Percentiles rank a stretch among this genome's conserved stretches.
Conservation (phyloP, 1,284 basidiomycete genomes). For the Irpex rosettiformis region DNA sequence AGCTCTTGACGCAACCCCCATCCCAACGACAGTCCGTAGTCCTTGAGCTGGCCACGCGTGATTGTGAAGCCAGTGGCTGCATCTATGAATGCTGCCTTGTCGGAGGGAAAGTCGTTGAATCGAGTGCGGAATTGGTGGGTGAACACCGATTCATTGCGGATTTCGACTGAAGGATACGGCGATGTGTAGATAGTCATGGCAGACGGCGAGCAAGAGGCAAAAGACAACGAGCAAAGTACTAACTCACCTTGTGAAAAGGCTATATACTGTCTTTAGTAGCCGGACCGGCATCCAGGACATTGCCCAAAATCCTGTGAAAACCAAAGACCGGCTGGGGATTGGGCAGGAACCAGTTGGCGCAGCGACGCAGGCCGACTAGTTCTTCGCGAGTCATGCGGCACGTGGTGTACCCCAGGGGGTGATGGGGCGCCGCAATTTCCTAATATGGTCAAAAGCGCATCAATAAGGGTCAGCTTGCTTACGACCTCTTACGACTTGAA, state of each 20-base stretch:
- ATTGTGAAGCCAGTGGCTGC: slow-evolving; percentile 54
- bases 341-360: background rate
- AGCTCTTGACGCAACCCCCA: slow-evolving; percentile 45
- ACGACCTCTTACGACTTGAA: no score
- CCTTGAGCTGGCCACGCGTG: slow-evolving; percentile 51
- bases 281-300: background rate
- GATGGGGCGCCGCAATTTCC: no score
- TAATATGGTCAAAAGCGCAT: no score
- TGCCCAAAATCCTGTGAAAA: background rate
- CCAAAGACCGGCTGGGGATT: background rate
- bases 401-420: no score
- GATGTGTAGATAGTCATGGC: slow-evolving; percentile 27
- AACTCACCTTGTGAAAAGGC: background rate
- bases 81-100: slow-evolving; percentile 60
- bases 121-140: slow-evolving; percentile 24
- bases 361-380: background rate
- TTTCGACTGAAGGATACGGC: slow-evolving; percentile 18
- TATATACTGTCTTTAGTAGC: background rate
- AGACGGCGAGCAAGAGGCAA: background rate
- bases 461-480: no score
- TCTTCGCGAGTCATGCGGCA: background rate
- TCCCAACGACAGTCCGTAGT: slow-evolving; percentile 53
- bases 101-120: slow-evolving; percentile 11
- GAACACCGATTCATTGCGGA: slow-evolving; percentile 26
- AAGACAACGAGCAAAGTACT: background rate